Evolutionary conservation across 768 basidiomycete genomes (phyloP), one percentile per base, ranked within the genome.

Genomic region (Naganishia friedmannii): DNA sequence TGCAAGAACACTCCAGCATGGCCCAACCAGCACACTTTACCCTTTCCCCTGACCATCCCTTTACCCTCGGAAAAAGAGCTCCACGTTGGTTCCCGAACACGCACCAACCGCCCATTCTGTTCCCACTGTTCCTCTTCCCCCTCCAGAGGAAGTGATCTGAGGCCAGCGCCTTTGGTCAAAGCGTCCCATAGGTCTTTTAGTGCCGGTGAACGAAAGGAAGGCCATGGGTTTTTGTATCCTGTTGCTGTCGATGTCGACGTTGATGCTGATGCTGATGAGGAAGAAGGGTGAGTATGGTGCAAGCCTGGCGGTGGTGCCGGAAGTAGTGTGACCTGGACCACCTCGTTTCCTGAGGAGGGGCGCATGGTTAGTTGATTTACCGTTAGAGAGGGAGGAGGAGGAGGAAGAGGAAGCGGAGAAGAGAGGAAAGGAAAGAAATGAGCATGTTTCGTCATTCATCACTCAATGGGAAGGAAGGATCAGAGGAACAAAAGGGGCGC

Each of bases 151-250:
- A 72, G 71, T 0, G 72, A 42, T 15, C 75, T 77, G 8, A 80
- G 69, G 1, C 75, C 75, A 29, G 79, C 78, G 12, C 79, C 79
- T 23, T 76, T 72, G 46, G 75, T 68, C 57, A 77, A 78, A 0
- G 79, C 75, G 21, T 70, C 32, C 48, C 73, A 79, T 1, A 77
- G 75, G 56, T 80, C 79, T 9, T 53, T 66, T 19, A 77, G 60
- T 0, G 73, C 72, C 0, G 77, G 70, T 1, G 72, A 53, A 8
- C 76, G 71, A 53, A 76, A 80, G 3, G 79, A 80, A 39, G 76
- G 75, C 79, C 79, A 80, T 0, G 79, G 79, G 68, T 80, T 80
- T 39, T 70, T 66, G 65, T 78, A 80, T 60, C 77, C 46, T 23
- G 48, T 48, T 9, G 53, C 37, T 2, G 34, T 37, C 34, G 34